Base-by-base conservation (phyloP, 805 yeast species). In the Diddensiella santjacobensis region DNA sequence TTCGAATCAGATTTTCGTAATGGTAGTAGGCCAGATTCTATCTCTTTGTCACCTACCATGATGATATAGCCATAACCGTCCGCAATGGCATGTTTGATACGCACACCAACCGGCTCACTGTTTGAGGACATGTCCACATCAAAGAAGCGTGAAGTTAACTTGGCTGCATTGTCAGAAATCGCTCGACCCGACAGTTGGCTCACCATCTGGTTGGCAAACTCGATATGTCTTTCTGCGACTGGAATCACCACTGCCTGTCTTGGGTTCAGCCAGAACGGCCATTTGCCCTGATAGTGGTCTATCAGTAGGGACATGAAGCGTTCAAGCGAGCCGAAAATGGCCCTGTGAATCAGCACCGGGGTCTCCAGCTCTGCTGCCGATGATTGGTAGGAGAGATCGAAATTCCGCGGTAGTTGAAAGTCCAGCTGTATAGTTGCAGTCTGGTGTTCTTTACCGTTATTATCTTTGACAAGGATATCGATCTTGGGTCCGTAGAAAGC, bases 251-350 rank as follows among this genome's bases (percentile, higher is more conserved):
- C 73, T 0, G 91, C 93, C 64, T 93, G 99, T 53, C 95, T 75
- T 4, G 98, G 97, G 54, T 84, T 87, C 39, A 93, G 62, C 99
- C 99, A 93, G 63, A 93, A 89, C 6, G 99, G 99, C 98, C 98
- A 93, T 57, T 83, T 83, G 0, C 98, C 99, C 48, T 79, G 78
- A 64, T 81, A 87, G 55, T 90, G 95, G 63, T 93, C 98, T 45
- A 93, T 80, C 51, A 93, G 71, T 50, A 93, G 77, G 1, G 98
- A 96, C 68, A 93, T 69, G 62, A 93, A 93, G 59, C 99, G 74
- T 65, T 93, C 99, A 5, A 93, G 73, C 0, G 97, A 89, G 0
- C 99, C 99, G 63, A 88, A 87, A 1, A 91, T 88, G 0, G 99
- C 99, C 48, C 99, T 74, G 63, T 93, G 99, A 24, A 93, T 79